These are phyloP conservation scores for Pterocarpus macrocarpus DNA, from an alignment of 306 rosid genomes.

Conservation along the genomic window DNA sequence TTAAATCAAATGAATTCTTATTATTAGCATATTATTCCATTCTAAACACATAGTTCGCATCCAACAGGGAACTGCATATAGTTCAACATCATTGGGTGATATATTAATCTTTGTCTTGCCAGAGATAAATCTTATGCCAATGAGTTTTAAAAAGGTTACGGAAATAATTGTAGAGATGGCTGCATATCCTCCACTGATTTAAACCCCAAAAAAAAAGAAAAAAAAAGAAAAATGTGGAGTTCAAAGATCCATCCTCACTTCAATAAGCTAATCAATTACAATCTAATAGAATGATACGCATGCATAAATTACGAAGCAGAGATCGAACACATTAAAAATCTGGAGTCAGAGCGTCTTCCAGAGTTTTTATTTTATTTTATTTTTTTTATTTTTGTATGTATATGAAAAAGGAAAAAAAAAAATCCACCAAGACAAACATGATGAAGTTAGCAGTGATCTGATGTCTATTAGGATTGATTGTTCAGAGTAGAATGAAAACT, in stretches of 20 bases:
- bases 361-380: no score
- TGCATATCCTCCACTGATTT: no score
- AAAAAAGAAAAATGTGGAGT: not conserved
- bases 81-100: slow-evolving; percentile 8
- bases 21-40: no score
- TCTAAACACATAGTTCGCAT: not conserved
- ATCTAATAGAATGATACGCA: slow-evolving; percentile 1
- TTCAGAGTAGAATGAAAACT: slow-evolving; percentile 5
- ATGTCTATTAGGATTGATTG: slow-evolving; percentile 1
- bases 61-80: not conserved
- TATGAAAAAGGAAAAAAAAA: not conserved
- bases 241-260: slow-evolving; percentile 20
- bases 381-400: no score
- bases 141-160: not conserved
- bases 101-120: not conserved
- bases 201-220: no score
- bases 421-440: slow-evolving; percentile 13
- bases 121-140: not conserved
- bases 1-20: not conserved
- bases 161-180: no score
- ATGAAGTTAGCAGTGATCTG: slow-evolving; percentile 7
- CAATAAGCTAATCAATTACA: slow-evolving; percentile 2
- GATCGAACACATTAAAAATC: not conserved
- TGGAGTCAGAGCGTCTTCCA: slow-evolving; percentile 12
- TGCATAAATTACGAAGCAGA: slow-evolving; percentile 28